Evolutionary conservation across 1,139 yeast species (phyloP).

Genomic region (Magnusiomyces magnusii): DNA sequence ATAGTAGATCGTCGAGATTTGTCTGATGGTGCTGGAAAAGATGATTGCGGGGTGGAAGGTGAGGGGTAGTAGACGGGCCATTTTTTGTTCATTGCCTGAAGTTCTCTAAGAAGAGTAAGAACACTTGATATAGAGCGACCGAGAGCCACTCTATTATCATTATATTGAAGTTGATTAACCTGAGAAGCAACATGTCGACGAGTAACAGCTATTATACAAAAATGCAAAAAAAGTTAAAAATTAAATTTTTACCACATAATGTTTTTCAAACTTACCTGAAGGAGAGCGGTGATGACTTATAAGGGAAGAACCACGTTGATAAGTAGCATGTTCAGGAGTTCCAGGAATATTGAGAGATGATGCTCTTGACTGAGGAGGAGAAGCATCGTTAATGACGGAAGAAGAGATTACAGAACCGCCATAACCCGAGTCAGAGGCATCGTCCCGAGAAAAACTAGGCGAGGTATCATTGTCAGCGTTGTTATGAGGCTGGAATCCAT

Average conservation of each 20-base stretch:
- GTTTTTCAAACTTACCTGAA: conserved; percentile 17
- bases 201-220: conserved; percentile 17
- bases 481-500: conserved; percentile 3
- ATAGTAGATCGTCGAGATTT: conserved; percentile 8
- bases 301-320: conserved; percentile 12
- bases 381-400: conserved; percentile 4
- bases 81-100: conserved; percentile 47
- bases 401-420: conserved; percentile 21
- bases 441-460: conserved; percentile 4
- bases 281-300: conserved; percentile 21
- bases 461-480: background rate
- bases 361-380: conserved; percentile 1
- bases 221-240: background rate
- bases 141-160: conserved; percentile 54
- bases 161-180: conserved; percentile 60
- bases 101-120: conserved; percentile 45
- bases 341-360: background rate
- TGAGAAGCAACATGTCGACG: conserved; percentile 35
- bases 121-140: conserved; percentile 57
- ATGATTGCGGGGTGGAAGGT: conserved; percentile 6
- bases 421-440: conserved; percentile 23
- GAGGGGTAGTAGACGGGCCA: conserved; percentile 63
- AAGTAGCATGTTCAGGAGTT: conserved; percentile 10
- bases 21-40: background rate
- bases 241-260: too few relatives aligned